Base-by-base conservation (phyloP, 495 filamentous ascomycete genomes). In the Cladorrhinum samala region DNA sequence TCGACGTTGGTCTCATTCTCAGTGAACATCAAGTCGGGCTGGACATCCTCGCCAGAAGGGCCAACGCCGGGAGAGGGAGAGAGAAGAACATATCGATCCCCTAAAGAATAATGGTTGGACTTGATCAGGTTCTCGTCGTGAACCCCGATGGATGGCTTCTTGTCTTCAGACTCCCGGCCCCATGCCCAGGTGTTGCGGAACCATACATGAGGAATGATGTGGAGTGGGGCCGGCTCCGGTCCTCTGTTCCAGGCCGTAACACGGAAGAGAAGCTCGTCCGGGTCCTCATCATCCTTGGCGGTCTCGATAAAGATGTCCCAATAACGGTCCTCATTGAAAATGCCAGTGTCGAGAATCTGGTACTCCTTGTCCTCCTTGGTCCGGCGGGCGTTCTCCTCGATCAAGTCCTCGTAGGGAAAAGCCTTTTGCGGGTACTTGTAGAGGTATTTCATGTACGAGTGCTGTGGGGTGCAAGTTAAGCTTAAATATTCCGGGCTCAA, bases 291-390 rank as follows among this genome's bases (percentile, higher is more conserved):
- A 59, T 96, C 92, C 72, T 97, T 97, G 36, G 91, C 92, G 7
- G 86, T 91, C 72, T 97, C 92, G 56, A 97, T 96, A 67, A 92
- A 85, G 63, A 95, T 95, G 66, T 97, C 92, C 87, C 90, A 97
- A 70, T 97, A 97, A 46, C 85, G 74, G 62, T 93, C 85, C 14
- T 96, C 89, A n/a, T 89, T 77, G 62, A 97, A 96, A 49, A 87
- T 72, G n/a, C 85, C 89, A 1, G 91, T 94, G 64, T 97, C 93
- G 27, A 92, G 77, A 38, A 96, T 76, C 66, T 95, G 91, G 69
- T 96, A 96, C 64, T 97, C 92, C 23, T 77, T 81, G 38, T 95
- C 92, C 52, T 79, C 58, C 59, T 82, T 86, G 39, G 78, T 75
- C 17, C 91, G 86, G 50, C 76, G 80, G 23, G 84, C 88, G 63